Evolutionary conservation across 2,329 filamentous ascomycete species (phyloP).

Genomic region (Fusarium heterosporum): DNA sequence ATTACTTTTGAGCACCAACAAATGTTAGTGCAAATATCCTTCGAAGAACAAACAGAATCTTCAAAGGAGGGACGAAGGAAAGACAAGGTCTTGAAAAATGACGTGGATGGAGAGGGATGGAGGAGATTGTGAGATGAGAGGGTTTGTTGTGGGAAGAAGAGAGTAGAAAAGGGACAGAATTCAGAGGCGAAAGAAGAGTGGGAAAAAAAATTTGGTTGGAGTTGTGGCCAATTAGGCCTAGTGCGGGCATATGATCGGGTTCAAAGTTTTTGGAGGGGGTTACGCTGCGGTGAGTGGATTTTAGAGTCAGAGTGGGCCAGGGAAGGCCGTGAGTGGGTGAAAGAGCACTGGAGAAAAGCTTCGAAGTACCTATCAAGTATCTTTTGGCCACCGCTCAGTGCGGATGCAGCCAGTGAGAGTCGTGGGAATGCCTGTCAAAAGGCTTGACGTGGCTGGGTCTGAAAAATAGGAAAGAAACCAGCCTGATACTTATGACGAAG

Average conservation of each 20-base stretch:
- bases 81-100: slow-evolving; percentile 51
- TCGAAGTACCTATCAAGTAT: slow-evolving; percentile 39
- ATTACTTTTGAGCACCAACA: slow-evolving; percentile 51
- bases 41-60: slow-evolving; percentile 59
- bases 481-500: slow-evolving; percentile 34
- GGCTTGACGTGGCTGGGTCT: slow-evolving; percentile 41
- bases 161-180: slow-evolving; percentile 49
- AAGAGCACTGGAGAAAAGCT: slow-evolving; percentile 1
- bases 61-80: slow-evolving; percentile 62
- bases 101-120: slow-evolving; percentile 48
- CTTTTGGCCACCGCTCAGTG: slow-evolving; percentile 45
- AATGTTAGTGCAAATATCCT: slow-evolving; percentile 51
- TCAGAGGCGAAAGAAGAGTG: slow-evolving; percentile 50
- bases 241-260: slow-evolving; percentile 42
- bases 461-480: slow-evolving; percentile 24
- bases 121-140: slow-evolving; percentile 49
- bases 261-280: slow-evolving; percentile 44
- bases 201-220: slow-evolving; percentile 53
- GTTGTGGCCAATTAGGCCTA: slow-evolving; percentile 50
- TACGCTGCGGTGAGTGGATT: slow-evolving; percentile 43
- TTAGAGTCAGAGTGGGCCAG: slow-evolving; percentile 43
- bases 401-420: slow-evolving; percentile 36
- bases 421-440: slow-evolving; percentile 18
- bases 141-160: slow-evolving; percentile 52
- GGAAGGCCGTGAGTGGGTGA: slow-evolving; percentile 47